These are phyloP conservation scores for Wilcoxina mikolae DNA, from an alignment of 495 filamentous ascomycete species.

Conservation along the genomic window DNA sequence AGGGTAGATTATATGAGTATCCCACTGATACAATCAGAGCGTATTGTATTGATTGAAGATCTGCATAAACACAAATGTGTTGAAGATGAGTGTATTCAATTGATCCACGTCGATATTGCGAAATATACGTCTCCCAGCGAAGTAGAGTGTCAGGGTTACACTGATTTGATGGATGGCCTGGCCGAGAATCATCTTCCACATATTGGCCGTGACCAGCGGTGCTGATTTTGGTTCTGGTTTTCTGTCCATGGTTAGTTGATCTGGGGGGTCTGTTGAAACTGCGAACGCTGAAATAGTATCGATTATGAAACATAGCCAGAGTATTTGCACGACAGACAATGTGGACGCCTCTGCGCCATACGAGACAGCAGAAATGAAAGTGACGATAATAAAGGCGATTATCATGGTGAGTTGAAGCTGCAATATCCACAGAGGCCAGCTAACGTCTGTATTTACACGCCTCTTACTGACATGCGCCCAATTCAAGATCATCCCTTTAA, in stretches of 20 bases:
- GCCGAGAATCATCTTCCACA: conserved; percentile 85
- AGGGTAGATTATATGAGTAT: not conserved
- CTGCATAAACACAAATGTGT: conserved; percentile 82
- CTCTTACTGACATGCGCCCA: conserved; percentile 39
- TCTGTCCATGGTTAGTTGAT: conserved; percentile 49
- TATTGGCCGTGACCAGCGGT: conserved; percentile 57
- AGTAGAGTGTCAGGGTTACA: conserved; percentile 58
- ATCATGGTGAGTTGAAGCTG: conserved; percentile 79
- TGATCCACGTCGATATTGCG: conserved; percentile 36
- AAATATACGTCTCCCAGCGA: conserved; percentile 48
- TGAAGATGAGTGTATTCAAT: conserved; percentile 63
- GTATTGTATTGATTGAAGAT: conserved; percentile 68
- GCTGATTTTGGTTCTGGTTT: conserved; percentile 57
- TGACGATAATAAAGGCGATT: conserved; percentile 62
- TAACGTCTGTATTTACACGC: not conserved
- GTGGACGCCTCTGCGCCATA: conserved; percentile 48
- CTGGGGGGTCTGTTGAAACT: conserved; percentile 66
- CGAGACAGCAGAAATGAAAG: conserved; percentile 60
- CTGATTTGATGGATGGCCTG: conserved; percentile 64
- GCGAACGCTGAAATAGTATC: conserved; percentile 75
- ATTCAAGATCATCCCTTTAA: too few relatives aligned
- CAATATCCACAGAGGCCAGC: conserved; percentile 24
- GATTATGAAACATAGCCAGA: conserved; percentile 84
- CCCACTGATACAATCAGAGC: too few relatives aligned
- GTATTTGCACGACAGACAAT: conserved; percentile 64